phyloP scores from a whole-genome alignment of 257 asterid species.

The Henckelia pumila region DNA sequence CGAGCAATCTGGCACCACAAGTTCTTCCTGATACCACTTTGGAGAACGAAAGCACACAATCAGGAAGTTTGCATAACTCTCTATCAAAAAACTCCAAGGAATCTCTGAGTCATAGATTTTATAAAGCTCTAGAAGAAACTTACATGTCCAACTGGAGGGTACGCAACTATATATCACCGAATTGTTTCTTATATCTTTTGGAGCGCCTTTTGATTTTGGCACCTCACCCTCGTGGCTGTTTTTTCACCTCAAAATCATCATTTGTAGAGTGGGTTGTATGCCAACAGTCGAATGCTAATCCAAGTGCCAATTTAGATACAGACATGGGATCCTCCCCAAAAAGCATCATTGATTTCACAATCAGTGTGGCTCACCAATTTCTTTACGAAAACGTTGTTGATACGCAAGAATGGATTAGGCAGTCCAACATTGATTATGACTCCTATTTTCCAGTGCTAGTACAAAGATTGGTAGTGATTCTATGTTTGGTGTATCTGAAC shows the following conservation, averaged over 20 bases:
- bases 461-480: conserved; percentile 42
- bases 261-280: conserved; percentile 42
- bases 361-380: conserved; percentile 22
- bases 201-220: conserved; percentile 48
- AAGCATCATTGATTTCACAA: conserved; percentile 18
- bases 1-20: background rate
- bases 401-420: conserved; percentile 37
- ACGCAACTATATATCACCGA: conserved; percentile 45
- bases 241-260: conserved; percentile 46
- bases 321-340: background rate
- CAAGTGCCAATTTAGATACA: conserved; percentile 9
- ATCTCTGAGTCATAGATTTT: conserved; percentile 25
- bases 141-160: conserved; percentile 31
- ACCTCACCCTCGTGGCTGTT: conserved; percentile 34
- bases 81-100: background rate
- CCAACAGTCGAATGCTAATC: conserved; percentile 23
- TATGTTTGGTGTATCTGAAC: conserved; percentile 47
- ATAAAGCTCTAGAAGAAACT: conserved; percentile 38
- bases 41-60: background rate
- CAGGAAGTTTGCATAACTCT: background rate
- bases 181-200: conserved; percentile 55
- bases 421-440: conserved; percentile 3
- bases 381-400: background rate
- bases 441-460: conserved; percentile 35
- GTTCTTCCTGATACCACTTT: background rate